These are phyloP conservation scores for Yamagishiella unicocca DNA, from an alignment of 139 green algal species.

Conservation along the genomic window DNA sequence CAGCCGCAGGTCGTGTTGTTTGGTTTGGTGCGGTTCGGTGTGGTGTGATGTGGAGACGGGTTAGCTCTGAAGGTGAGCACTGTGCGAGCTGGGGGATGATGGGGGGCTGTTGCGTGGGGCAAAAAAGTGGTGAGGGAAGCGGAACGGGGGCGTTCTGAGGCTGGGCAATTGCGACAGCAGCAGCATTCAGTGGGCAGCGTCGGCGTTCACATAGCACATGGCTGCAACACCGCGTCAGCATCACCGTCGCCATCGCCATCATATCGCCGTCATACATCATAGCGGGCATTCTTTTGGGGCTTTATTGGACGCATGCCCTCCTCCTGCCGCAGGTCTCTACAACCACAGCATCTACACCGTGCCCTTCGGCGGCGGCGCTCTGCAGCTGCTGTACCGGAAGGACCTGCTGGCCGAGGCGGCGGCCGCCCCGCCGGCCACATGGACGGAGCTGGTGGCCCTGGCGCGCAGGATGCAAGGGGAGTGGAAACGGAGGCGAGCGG, in stretches of 20 bases:
- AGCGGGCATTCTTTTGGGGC: no score
- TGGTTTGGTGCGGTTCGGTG: no score
- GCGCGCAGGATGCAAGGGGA: neutral
- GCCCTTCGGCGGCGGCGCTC: neutral
- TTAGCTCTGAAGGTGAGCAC: no score
- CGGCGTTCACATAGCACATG: neutral
- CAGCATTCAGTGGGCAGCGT: neutral
- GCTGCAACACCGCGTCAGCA: neutral
- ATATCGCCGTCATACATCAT: neutral
- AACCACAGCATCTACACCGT: slow-evolving; percentile 7
- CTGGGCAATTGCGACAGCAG: neutral
- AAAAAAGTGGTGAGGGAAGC: no score
- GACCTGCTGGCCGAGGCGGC: neutral
- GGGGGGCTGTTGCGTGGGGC: neutral
- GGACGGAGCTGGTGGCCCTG: slow-evolving; percentile 5
- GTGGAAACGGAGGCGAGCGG: neutral
- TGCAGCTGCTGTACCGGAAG: slow-evolving; percentile 19
- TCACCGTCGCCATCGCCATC: neutral
- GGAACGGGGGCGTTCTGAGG: neutral
- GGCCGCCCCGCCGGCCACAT: neutral
- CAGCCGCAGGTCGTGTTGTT: no score
- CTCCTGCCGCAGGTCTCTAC: neutral
- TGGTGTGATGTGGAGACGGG: neutral
- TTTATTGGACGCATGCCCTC: neutral
- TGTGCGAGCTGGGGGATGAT: no score